Evolutionary conservation across 176 grass and related monocot genomes (phyloP), one percentile per base, ranked within the genome.

Genomic region (Zoysia pacifica): DNA sequence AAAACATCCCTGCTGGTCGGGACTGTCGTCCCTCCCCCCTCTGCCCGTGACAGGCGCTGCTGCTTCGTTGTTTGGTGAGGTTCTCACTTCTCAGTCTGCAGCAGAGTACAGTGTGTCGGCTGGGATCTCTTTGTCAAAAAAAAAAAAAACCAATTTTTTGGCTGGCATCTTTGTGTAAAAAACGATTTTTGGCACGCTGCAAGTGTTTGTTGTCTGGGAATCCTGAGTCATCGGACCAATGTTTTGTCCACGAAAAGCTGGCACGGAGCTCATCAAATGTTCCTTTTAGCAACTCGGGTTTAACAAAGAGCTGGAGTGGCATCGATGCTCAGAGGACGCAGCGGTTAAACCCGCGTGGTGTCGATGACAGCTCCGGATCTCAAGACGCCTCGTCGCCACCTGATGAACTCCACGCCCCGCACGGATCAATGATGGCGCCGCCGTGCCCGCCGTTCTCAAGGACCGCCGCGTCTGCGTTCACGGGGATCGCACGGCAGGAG

Each of bases 231-330:
- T 36, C 11, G 59, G 62, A 45, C 19, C 58, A 11, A 44, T 48
- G 74, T 7, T 76, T 48, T 76, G 74, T 76, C 58, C 58, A 43
- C 63, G 2, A 76, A 76, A 76, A 62, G 44, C 58, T 48, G 20
- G 12, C 43, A 35, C 58, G 43, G 58, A 76, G 58, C 58, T 38
- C 58, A 63, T 18, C 13, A 65, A 12, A 48, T 65, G 46, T 51
- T 40, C 38, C 6, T 77, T 47, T 65, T 61, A 45, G 55, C 7
- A 39, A 77, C 74, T 38, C 46, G 8, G 49, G 59, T 45, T 38
- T 61, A 37, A 62, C 6, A 45, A 4, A 28, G 5, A 45, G 37
- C 20, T 36, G 5, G 8, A 28, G 28, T 28, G 28, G 28, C 28
- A 28, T 28, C 5, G 9, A 28, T 37, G 19, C 59, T 62, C 28